Conservation (phyloP, 306 rosid species). For the Hippophae gyantsensis region DNA sequence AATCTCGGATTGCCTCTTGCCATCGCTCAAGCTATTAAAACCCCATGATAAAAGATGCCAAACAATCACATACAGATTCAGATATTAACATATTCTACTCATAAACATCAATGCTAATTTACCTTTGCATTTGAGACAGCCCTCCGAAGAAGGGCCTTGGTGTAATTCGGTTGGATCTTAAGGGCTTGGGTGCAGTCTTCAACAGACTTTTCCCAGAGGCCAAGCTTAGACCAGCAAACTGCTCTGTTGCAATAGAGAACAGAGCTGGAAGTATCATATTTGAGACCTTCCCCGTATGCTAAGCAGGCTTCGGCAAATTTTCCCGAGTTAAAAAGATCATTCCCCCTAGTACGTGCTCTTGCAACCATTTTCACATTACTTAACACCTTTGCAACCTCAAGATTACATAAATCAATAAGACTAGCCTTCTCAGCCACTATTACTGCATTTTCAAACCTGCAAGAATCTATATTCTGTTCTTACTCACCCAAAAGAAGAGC, state of each 20-base stretch:
- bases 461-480: constrained; percentile 24
- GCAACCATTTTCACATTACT: constrained; percentile 65
- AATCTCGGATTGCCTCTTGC: constrained; percentile 78
- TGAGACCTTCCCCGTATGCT: constrained; percentile 89
- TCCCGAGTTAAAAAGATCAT: constrained; percentile 63
- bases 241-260: constrained; percentile 88
- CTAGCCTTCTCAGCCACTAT: constrained; percentile 68
- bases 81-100: background rate
- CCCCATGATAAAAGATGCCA: constrained; percentile 7
- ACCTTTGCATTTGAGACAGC: constrained; percentile 82
- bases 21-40: constrained; percentile 72
- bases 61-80: constrained; percentile 13
- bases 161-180: constrained; percentile 66
- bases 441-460: constrained; percentile 85
- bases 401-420: constrained; percentile 37
- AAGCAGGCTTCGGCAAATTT: constrained; percentile 69
- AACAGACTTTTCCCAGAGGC: constrained; percentile 81
- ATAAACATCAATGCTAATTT: constrained; percentile 1
- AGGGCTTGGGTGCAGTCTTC: constrained; percentile 82
- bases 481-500: constrained; percentile 14
- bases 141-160: constrained; percentile 75
- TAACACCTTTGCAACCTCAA: constrained; percentile 48
- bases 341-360: constrained; percentile 65
- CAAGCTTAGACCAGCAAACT: constrained; percentile 86
- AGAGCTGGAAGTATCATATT: constrained; percentile 53